These are phyloP conservation scores for Fimicolochytrium jonesii DNA, from an alignment of 192 early-diverging fungal genomes.

Conservation along the genomic window DNA sequence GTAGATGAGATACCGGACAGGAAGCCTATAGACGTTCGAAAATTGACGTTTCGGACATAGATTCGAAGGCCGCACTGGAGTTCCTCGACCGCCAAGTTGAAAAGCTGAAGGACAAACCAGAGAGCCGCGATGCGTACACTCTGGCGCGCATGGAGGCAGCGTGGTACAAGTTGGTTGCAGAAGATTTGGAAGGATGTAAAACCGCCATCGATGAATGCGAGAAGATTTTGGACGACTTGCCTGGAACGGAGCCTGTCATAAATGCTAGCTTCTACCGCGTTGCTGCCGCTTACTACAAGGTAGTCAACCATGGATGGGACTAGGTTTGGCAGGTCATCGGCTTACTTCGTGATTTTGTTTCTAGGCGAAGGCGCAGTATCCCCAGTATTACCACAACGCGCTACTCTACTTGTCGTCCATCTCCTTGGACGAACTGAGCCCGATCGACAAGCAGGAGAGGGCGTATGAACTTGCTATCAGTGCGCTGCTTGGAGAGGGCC, in stretches of 20 bases:
- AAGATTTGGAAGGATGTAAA: slow-evolving; percentile 80
- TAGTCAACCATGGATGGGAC: slow-evolving; percentile 11
- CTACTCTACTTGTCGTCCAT: slow-evolving; percentile 91
- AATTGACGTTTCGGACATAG: slow-evolving; percentile 44
- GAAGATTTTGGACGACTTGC: slow-evolving; percentile 70
- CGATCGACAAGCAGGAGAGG: slow-evolving; percentile 75
- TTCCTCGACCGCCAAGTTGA: slow-evolving; percentile 71
- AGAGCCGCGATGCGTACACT: slow-evolving; percentile 79
- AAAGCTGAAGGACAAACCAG: slow-evolving; percentile 55
- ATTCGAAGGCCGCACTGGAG: slow-evolving; percentile 61
- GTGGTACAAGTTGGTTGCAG: slow-evolving; percentile 72
- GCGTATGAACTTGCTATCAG: slow-evolving; percentile 89
- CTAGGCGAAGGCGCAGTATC: slow-evolving; percentile 85
- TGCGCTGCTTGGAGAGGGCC: slow-evolving; percentile 88
- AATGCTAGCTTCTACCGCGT: slow-evolving; percentile 94
- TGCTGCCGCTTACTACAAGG: slow-evolving; percentile 94
- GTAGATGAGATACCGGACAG: too few species aligned
- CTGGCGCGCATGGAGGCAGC: slow-evolving; percentile 84
- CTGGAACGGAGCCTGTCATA: slow-evolving; percentile 75
- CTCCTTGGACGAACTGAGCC: slow-evolving; percentile 71
- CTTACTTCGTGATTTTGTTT: slow-evolving; percentile 1
- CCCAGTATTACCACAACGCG: slow-evolving; percentile 93
- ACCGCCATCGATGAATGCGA: slow-evolving; percentile 80
- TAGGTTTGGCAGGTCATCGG: not conserved
- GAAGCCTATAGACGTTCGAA: too few species aligned